A percentile compares a stretch with the other conserved stretches of the same genome.
Conservation (phyloP, 2,329 filamentous ascomycete species). For the Bipolaris victoriae region DNA sequence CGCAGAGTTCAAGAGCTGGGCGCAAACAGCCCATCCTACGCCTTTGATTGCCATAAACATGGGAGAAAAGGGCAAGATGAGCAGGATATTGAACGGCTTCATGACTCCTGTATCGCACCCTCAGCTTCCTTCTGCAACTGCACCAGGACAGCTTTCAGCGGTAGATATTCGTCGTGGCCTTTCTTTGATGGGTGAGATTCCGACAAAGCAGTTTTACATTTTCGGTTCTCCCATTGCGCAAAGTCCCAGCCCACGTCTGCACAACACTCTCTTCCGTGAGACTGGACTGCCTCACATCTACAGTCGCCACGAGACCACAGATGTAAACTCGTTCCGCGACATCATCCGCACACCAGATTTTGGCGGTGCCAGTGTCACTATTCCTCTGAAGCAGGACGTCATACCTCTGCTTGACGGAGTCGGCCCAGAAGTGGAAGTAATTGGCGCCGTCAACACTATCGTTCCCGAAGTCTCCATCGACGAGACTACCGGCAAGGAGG, state of each 20-base stretch:
- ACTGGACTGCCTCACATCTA: constrained; percentile 88
- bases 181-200: constrained; percentile 78
- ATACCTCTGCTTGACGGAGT: constrained; percentile 81
- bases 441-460: constrained; percentile 95
- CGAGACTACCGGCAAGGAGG: constrained; percentile 49
- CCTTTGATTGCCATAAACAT: constrained; percentile 96
- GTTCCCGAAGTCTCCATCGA: constrained; percentile 61
- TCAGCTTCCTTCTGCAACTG: constrained; percentile 86
- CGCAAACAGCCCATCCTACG: constrained; percentile 73
- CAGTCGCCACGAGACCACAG: constrained; percentile 73
- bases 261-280: constrained; percentile 81
- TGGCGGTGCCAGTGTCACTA: constrained; percentile 93
- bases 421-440: constrained; percentile 76
- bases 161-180: constrained; percentile 83
- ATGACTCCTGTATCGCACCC: constrained; percentile 95
- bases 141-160: constrained; percentile 90
- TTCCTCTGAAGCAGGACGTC: constrained; percentile 90
- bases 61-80: constrained; percentile 85
- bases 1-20: constrained; percentile 78
- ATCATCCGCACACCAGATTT: constrained; percentile 76
- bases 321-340: constrained; percentile 62
- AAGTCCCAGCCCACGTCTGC: constrained; percentile 85
- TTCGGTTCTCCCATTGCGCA: constrained; percentile 85
- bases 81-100: constrained; percentile 87
- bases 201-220: constrained; percentile 78